Evolutionary conservation across 2,329 filamentous ascomycete genomes (phyloP).

Genomic region (Nothophaeocryptopus gaeumannii): DNA sequence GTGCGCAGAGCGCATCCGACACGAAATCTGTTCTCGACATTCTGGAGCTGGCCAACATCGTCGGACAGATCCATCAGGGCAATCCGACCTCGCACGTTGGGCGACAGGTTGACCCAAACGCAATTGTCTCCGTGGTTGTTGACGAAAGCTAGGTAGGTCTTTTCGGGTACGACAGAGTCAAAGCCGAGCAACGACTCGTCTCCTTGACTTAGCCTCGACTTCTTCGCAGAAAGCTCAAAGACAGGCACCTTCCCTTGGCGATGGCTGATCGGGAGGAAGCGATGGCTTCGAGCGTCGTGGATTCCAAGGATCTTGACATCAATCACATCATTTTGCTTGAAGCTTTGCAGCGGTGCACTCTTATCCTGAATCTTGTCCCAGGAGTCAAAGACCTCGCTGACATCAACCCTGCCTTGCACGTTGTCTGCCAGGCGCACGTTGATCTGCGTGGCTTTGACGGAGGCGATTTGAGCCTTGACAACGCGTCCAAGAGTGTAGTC

Average conservation of each 20-base stretch:
- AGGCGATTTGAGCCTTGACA: constrained; percentile 74
- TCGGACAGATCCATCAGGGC: constrained; percentile 81
- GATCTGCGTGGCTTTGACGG: constrained; percentile 84
- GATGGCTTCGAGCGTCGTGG: constrained; percentile 85
- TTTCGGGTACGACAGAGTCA: constrained; percentile 68
- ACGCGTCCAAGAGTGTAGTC: constrained; percentile 72
- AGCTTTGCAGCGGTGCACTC: constrained; percentile 74
- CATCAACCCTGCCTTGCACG: constrained; percentile 86
- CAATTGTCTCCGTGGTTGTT: constrained; percentile 81
- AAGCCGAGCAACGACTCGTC: constrained; percentile 66
- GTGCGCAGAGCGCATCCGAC: constrained; percentile 84
- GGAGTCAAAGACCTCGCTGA: constrained; percentile 82
- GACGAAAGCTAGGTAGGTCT: constrained; percentile 75
- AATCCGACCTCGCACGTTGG: constrained; percentile 81
- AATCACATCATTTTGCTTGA: constrained; percentile 68
- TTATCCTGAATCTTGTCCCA: constrained; percentile 84
- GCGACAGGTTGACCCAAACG: constrained; percentile 88
- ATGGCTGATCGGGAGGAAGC: constrained; percentile 88
- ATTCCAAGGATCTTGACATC: constrained; percentile 77
- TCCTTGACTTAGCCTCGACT: constrained; percentile 32
- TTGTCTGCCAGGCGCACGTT: constrained; percentile 87
- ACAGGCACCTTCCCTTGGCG: constrained; percentile 73
- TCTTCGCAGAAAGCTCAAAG: constrained; percentile 81
- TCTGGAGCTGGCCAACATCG: constrained; percentile 73
- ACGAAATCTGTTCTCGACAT: constrained; percentile 78